Evolutionary conservation across 331 rosid species (phyloP), one percentile per base, ranked within the genome.

Genomic region (Telfairia occidentalis): DNA sequence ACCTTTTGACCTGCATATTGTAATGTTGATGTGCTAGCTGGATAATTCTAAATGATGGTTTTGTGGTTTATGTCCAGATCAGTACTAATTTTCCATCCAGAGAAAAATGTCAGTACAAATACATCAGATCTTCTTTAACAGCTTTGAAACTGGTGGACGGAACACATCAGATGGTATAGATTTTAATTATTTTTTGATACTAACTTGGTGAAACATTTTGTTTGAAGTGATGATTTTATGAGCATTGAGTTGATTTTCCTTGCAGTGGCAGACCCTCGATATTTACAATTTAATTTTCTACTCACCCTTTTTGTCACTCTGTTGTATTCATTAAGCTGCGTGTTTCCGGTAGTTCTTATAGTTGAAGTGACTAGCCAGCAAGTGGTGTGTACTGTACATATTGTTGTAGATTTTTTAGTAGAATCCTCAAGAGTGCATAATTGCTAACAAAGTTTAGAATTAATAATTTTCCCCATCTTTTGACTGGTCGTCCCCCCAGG

Each of bases 131-230:
- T 85, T 59, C 88, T 48, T 82, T 89, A 52, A 79, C 86, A 73
- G 89, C 87, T 79, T 85, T 88, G 66, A 82, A 82, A 79, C 69
- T 83, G 79, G 81, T 75, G 57, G 91, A 87, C 76, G 73, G 58
- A 83, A 78, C 77, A 76, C 64, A 83, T 77, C 57, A 86, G 24
- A 82, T 78, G 98, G 97, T 94, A 91, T 74, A 61, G 57, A 76
- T 76, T 57, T 38, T 29, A 24, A 76, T 59, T 18, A 3, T 59
- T 30, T 42, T 55, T 42, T 15, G 37, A 66, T 26, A 19, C 21
- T 32, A 58, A 21, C 26, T 32, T 38, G 73, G 28, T 40, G 42
- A 5, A 38, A 19, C 35, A 5, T 66, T 19, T 23, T 21, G 50
- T 21, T 40, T 66, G 73, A 37, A 24, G 46, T 26, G 11, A 12